Percentiles rank a stretch among this genome's conserved stretches.
These are phyloP conservation scores for Acrocalymma vagum DNA, from an alignment of 2,329 filamentous ascomycete species.

Conservation along the genomic window DNA sequence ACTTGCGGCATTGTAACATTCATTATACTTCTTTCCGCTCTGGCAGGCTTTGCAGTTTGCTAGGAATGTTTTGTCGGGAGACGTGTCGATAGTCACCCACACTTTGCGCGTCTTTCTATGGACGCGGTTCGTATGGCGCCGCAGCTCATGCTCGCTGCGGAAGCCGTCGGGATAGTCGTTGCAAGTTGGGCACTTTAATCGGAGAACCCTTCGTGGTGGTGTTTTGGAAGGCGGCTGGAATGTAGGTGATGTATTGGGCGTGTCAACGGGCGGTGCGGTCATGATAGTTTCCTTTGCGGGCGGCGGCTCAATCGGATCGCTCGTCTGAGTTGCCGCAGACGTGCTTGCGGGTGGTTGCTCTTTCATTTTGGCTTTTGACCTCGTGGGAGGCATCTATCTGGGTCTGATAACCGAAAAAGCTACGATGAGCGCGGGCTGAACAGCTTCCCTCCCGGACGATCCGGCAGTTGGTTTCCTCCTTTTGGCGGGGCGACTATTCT, in stretches of 20 bases:
- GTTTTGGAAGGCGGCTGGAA: constrained; percentile 38
- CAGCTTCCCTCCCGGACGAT: constrained; percentile 21
- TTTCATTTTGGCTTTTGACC: constrained; percentile 46
- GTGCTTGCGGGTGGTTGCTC: constrained; percentile 32
- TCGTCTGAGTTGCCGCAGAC: constrained; percentile 29
- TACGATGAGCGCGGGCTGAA: constrained; percentile 16
- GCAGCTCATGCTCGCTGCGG: constrained; percentile 79
- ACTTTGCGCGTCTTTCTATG: constrained; percentile 70
- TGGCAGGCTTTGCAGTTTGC: constrained; percentile 85
- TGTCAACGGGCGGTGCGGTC: constrained; percentile 33
- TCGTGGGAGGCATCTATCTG: constrained; percentile 44
- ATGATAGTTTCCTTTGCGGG: constrained; percentile 39
- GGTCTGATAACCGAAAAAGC: constrained; percentile 21
- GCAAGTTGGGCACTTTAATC: constrained; percentile 69
- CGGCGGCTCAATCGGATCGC: constrained; percentile 32
- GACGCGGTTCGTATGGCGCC: constrained; percentile 65
- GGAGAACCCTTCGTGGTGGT: constrained; percentile 40
- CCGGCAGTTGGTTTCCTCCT: constrained; percentile 28
- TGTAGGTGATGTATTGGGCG: constrained; percentile 41
- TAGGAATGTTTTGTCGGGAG: constrained; percentile 70
- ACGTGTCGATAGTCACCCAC: constrained; percentile 70
- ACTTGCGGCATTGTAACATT: constrained; percentile 93
- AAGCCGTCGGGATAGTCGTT: constrained; percentile 80
- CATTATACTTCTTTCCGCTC: constrained; percentile 80
- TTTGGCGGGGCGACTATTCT: constrained; percentile 40